phyloP scores from a whole-genome alignment of 164 flowering plant genomes.

The Annona cherimola region DNA sequence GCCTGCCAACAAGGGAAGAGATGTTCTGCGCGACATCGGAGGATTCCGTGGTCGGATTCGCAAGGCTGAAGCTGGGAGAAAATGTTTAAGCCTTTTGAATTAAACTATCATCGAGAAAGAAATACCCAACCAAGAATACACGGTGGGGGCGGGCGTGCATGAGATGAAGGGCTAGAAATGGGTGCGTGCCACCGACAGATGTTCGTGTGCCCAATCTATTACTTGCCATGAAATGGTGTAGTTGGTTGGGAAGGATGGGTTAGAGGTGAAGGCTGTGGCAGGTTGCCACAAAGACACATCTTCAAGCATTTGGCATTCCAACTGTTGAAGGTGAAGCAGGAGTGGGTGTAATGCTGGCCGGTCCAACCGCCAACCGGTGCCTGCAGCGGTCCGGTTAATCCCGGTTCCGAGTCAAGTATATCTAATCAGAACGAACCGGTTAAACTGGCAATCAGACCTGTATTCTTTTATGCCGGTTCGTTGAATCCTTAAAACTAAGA shows the following conservation, averaged over 20 bases:
- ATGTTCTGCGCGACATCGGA: conserved; percentile 30
- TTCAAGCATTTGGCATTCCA: conserved; percentile 26
- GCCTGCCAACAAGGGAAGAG: conserved; percentile 24
- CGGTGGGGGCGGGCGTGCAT: conserved; percentile 4
- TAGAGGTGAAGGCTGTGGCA: conserved; percentile 20
- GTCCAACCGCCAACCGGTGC: too few species aligned
- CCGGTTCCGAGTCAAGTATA: too few species aligned
- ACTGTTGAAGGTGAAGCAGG: conserved; percentile 30
- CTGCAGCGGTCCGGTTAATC: too few species aligned
- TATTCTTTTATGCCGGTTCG: too few species aligned
- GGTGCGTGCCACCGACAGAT: conserved; percentile 24
- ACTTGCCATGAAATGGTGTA: conserved; percentile 22
- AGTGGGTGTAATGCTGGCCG: background rate
- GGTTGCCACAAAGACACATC: conserved; percentile 27
- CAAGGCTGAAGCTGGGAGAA: conserved; percentile 20
- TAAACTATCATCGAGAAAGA: conserved; percentile 12
- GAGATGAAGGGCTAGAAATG: conserved; percentile 8
- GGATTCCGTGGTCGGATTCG: conserved; percentile 34
- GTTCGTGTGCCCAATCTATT: conserved; percentile 24
- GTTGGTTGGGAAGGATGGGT: conserved; percentile 27
- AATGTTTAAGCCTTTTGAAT: conserved; percentile 6
- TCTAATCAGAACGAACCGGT: too few species aligned
- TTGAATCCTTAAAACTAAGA: too few species aligned
- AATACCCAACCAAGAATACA: conserved; percentile 14
- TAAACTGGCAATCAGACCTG: too few species aligned